These are phyloP conservation scores for Agrostemma githago DNA, from an alignment of 148 eudicot genomes.

Conservation along the genomic window DNA sequence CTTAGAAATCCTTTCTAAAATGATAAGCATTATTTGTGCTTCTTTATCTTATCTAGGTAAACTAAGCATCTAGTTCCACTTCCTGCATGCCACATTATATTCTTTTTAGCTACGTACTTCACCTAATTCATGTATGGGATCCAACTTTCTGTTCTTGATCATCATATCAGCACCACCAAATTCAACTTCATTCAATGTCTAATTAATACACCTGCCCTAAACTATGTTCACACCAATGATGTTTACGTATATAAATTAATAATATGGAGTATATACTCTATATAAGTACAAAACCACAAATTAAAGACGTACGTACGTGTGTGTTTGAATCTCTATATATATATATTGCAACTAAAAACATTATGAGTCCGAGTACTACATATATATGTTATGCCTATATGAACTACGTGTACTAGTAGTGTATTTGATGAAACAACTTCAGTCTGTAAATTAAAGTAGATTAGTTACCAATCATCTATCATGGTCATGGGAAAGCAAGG, in stretches of 20 bases:
- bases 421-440: too few relatives aligned
- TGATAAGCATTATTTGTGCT: constrained; percentile 18
- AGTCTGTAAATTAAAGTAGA: too few relatives aligned
- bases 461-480: too few relatives aligned
- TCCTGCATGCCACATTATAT: constrained; percentile 21
- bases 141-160: constrained; percentile 14
- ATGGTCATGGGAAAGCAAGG: too few relatives aligned
- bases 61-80: constrained; percentile 30
- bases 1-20: constrained; percentile 17
- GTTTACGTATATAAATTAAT: not conserved
- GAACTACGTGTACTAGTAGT: too few relatives aligned
- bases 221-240: constrained; percentile 12
- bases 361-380: too few relatives aligned
- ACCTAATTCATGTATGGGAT: not conserved
- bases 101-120: not conserved
- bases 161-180: not conserved
- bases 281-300: not conserved
- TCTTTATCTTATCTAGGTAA: constrained; percentile 27
- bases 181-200: constrained; percentile 1
- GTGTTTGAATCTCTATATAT: not conserved
- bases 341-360: too few relatives aligned
- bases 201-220: too few relatives aligned
- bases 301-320: not conserved
- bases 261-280: constrained; percentile 5
- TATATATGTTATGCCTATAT: too few relatives aligned